phyloP scores from a whole-genome alignment of 192 early-diverging fungal genomes.

The Gaertneriomyces semiglobifer region DNA sequence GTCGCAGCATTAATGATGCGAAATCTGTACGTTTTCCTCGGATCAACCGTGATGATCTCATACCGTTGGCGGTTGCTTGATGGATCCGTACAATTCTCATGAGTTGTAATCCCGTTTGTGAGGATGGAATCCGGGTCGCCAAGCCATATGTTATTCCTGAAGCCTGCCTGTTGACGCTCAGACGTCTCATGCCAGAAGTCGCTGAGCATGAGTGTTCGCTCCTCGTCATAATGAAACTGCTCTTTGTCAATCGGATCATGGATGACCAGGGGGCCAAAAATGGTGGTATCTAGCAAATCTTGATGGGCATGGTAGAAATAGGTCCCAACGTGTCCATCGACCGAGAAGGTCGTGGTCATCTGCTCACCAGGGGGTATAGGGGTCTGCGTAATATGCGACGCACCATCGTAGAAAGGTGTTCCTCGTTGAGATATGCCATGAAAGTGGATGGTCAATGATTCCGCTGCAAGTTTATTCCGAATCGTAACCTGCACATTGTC shows the following conservation, averaged over 20 bases:
- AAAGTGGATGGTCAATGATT: not conserved
- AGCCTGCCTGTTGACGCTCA: not conserved
- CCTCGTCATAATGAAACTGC: not conserved
- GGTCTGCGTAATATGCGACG: not conserved
- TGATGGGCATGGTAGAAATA: constrained; percentile 8
- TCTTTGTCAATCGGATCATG: not conserved
- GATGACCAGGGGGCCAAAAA: constrained; percentile 5
- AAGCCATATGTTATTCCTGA: not conserved
- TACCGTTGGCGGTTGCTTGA: not conserved
- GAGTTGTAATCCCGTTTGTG: not conserved
- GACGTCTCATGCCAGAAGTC: constrained; percentile 4
- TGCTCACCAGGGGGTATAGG: not conserved
- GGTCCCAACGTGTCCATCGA: not conserved
- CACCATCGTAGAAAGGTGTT: constrained; percentile 3
- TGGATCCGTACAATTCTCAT: not conserved
- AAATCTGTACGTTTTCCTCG: too few relatives aligned
- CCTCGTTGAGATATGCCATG: not conserved
- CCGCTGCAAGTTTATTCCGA: not conserved
- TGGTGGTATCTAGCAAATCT: not conserved
- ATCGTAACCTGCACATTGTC: not conserved
- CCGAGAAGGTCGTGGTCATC: not conserved
- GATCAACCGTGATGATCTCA: too few relatives aligned
- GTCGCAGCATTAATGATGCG: too few relatives aligned
- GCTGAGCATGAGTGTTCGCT: not conserved
- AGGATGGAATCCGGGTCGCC: constrained; percentile 2